Evolutionary conservation across 73 alveolate genomes (phyloP).

Genomic region (Paramecium caudatum): DNA sequence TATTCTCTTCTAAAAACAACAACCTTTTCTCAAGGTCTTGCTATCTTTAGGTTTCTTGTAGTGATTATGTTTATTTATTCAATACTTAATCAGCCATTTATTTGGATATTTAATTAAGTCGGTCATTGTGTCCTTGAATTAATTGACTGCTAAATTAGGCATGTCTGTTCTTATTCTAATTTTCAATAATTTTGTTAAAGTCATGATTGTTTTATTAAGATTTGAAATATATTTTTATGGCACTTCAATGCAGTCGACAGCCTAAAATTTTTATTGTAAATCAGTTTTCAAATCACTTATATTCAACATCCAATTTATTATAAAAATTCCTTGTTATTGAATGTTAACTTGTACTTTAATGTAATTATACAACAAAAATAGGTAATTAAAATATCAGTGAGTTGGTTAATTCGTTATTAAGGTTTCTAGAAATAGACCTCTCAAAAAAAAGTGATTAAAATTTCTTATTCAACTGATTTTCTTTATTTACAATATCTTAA

Average conservation of each 20-base stretch:
- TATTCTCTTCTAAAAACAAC: slow-evolving; percentile 15
- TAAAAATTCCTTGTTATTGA: no score
- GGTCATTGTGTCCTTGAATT: slow-evolving; percentile 35
- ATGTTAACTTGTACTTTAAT: no score
- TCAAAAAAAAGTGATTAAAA: not conserved
- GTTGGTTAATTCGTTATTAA: no score
- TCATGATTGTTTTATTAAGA: slow-evolving; percentile 47
- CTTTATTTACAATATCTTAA: no score
- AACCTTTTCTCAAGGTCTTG: slow-evolving; percentile 37
- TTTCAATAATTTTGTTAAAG: slow-evolving; percentile 45
- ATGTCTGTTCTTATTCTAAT: slow-evolving; percentile 64
- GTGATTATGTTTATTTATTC: slow-evolving; percentile 33
- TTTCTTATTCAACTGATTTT: no score
- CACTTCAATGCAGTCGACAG: slow-evolving; percentile 39
- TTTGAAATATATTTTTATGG: slow-evolving; percentile 20
- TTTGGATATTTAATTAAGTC: slow-evolving; percentile 31
- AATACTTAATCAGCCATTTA: not conserved
- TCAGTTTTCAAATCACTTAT: slow-evolving; percentile 65
- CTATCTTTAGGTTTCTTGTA: slow-evolving; percentile 55
- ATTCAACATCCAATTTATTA: slow-evolving; percentile 25
- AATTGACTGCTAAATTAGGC: slow-evolving; percentile 19
- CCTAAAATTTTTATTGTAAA: slow-evolving; percentile 11
- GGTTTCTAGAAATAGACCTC: no score
- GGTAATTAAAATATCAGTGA: no score
- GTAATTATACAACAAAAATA: no score